phyloP scores from a whole-genome alignment of 306 rosid genomes.

The Inga oerstediana region DNA sequence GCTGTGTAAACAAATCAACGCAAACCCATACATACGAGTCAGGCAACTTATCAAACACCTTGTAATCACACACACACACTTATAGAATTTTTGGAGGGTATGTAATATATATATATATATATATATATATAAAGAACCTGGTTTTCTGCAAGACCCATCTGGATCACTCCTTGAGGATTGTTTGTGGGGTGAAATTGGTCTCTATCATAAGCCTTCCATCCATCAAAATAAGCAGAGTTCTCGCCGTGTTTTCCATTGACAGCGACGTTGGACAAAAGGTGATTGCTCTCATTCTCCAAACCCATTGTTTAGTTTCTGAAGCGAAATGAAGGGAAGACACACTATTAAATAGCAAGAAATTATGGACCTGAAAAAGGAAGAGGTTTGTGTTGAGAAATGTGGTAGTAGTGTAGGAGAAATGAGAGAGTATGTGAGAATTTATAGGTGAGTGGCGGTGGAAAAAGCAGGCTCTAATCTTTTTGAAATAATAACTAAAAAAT shows the following conservation, averaged over 20 bases:
- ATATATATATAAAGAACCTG: conserved; percentile 34
- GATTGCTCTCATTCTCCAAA: conserved; percentile 2
- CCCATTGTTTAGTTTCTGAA: conserved; percentile 20
- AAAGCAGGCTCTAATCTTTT: neutral
- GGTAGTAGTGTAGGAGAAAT: neutral
- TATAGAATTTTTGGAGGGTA: too few species aligned
- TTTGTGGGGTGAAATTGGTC: conserved; percentile 51
- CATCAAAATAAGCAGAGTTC: conserved; percentile 59
- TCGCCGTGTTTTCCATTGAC: conserved; percentile 56
- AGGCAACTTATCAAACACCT: neutral
- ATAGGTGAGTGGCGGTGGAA: conserved; percentile 2
- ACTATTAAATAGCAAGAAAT: neutral
- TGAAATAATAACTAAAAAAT: too few species aligned
- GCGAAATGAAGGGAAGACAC: neutral
- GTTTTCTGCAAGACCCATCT: conserved; percentile 78
- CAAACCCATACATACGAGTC: neutral
- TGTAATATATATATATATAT: too few species aligned
- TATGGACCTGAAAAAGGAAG: neutral
- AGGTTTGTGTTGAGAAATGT: neutral
- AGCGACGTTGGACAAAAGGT: conserved; percentile 51
- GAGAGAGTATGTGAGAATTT: neutral
- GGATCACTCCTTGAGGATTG: conserved; percentile 59
- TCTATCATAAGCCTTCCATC: conserved; percentile 66
- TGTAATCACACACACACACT: neutral
- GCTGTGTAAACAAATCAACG: conserved; percentile 32